Percentiles rank a stretch among this genome's conserved stretches.
phyloP scores from a whole-genome alignment of 2,329 filamentous ascomycete genomes.

The Xylaria digitata region DNA sequence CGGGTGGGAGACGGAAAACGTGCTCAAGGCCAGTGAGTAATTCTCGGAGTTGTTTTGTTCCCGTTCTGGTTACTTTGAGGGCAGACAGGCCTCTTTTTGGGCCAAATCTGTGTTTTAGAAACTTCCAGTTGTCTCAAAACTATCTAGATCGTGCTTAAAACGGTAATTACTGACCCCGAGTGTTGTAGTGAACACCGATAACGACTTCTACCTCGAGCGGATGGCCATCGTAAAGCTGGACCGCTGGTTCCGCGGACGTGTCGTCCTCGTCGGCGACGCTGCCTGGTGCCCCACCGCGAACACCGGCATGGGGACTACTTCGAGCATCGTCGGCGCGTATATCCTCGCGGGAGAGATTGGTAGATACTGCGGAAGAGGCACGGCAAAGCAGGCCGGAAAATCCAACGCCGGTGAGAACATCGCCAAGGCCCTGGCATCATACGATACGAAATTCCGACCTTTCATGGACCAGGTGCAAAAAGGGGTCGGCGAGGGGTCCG shows the following conservation, averaged over 20 bases:
- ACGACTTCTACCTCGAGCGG: conserved; percentile 60
- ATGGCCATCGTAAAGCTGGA: conserved; percentile 58
- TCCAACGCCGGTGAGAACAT: conserved; percentile 40
- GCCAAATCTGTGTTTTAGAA: no score
- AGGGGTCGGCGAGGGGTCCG: conserved; percentile 29
- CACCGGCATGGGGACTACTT: conserved; percentile 59
- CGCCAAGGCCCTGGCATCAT: conserved; percentile 50
- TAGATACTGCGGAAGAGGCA: conserved; percentile 38
- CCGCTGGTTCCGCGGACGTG: conserved; percentile 53
- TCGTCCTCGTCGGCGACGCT: conserved; percentile 64
- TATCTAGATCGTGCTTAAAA: no score
- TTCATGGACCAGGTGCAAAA: conserved; percentile 55
- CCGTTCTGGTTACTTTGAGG: no score
- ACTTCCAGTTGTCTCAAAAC: no score
- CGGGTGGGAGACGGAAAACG: conserved; percentile 58
- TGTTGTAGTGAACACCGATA: conserved; percentile 53
- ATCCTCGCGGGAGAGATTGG: conserved; percentile 60
- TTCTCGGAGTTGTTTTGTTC: no score
- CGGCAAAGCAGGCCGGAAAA: conserved; percentile 12
- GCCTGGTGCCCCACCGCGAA: conserved; percentile 57
- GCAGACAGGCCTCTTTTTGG: no score
- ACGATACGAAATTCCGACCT: conserved; percentile 54
- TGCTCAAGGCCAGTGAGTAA: conserved; percentile 57
- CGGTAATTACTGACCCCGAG: no score
- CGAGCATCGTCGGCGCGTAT: conserved; percentile 58